These are phyloP conservation scores for Saturnispora dispora DNA, from an alignment of 805 yeast species.

Conservation along the genomic window DNA sequence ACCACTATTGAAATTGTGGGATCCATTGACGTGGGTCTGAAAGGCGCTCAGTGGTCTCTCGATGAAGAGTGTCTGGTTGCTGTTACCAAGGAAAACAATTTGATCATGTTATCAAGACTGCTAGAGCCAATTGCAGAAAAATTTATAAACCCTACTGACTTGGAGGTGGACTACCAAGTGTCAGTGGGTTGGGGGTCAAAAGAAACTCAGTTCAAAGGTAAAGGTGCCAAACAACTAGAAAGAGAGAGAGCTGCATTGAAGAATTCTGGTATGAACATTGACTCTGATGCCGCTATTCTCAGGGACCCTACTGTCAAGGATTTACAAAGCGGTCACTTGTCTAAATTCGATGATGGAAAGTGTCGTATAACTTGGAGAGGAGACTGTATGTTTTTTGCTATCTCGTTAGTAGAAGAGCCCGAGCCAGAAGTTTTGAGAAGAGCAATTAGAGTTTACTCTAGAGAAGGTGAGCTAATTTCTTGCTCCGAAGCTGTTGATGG, in stretches of 20 bases:
- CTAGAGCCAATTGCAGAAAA: constrained; percentile 75
- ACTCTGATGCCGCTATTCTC: constrained; percentile 41
- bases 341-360: constrained; percentile 42
- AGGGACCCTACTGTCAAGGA: constrained; percentile 85
- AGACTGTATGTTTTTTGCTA: constrained; percentile 76
- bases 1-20: constrained; percentile 74
- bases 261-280: constrained; percentile 61
- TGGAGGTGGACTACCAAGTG: constrained; percentile 68
- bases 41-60: constrained; percentile 76
- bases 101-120: constrained; percentile 59
- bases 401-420: constrained; percentile 49
- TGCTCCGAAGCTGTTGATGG: constrained; percentile 88
- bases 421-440: constrained; percentile 45
- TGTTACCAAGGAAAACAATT: constrained; percentile 50
- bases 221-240: constrained; percentile 76
- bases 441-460: constrained; percentile 70
- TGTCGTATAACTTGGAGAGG: constrained; percentile 84
- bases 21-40: constrained; percentile 65
- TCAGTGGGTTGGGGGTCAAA: constrained; percentile 98
- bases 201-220: constrained; percentile 94
- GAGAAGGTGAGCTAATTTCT: constrained; percentile 71
- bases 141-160: constrained; percentile 49
- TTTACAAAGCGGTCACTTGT: constrained; percentile 58
- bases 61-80: constrained; percentile 82
- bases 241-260: constrained; percentile 48